Percentiles rank a stretch among this genome's conserved stretches.
phyloP scores from a whole-genome alignment of 805 yeast genomes.

The Ogataea wickerhamii region DNA sequence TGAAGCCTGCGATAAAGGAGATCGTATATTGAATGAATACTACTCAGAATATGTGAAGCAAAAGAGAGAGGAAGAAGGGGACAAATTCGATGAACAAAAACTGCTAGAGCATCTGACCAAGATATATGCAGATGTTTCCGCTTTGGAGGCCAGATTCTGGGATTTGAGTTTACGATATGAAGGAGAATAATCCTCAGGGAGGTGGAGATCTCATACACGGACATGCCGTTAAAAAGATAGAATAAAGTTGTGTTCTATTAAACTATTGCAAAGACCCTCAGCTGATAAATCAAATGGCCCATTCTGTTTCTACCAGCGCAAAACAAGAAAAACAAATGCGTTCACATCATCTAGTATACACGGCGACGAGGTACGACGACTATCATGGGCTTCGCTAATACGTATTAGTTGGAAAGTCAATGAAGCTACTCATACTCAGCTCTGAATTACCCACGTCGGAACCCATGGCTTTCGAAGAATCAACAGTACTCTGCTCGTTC shows the following conservation, averaged over 20 bases:
- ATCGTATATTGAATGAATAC: slow-evolving; percentile 33
- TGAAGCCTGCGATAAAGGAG: slow-evolving; percentile 51
- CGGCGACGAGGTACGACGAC: too few relatives aligned
- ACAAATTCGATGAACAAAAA: slow-evolving; percentile 40
- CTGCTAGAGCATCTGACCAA: slow-evolving; percentile 43
- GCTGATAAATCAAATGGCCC: too few relatives aligned
- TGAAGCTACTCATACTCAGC: slow-evolving; percentile 6
- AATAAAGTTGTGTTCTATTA: too few relatives aligned
- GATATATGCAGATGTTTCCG: slow-evolving; percentile 57
- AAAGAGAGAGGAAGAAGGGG: slow-evolving; percentile 36
- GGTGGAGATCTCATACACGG: slow-evolving; percentile 3
- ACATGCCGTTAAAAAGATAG: too few relatives aligned
- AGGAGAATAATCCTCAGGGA: not conserved
- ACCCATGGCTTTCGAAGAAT: not conserved
- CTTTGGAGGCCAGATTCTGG: slow-evolving; percentile 70
- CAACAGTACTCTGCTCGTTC: not conserved
- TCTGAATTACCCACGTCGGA: slow-evolving; percentile 4
- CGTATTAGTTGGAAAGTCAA: slow-evolving; percentile 7
- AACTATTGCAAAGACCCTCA: too few relatives aligned
- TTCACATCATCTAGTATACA: too few relatives aligned
- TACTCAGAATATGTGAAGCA: slow-evolving; percentile 8
- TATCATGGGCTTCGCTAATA: too few relatives aligned
- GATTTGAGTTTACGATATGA: slow-evolving; percentile 32
- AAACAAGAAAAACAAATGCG: too few relatives aligned
- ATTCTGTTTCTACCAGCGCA: too few relatives aligned